Conservation (phyloP, 345 rosid genomes). For the Moringa oleifera region DNA sequence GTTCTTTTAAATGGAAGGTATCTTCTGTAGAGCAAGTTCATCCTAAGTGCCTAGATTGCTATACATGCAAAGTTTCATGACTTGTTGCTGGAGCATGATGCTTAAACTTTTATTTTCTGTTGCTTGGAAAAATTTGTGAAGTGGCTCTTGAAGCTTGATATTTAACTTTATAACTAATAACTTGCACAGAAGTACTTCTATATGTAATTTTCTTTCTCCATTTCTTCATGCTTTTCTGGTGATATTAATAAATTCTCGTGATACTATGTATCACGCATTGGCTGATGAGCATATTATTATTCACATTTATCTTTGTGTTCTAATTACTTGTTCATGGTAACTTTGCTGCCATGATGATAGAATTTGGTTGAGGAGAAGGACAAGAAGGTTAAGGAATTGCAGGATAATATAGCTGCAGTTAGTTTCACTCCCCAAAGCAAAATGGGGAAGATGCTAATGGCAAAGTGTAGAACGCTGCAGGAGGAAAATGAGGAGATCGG, state of each 20-base stretch:
- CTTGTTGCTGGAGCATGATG: background rate
- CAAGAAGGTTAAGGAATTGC: constrained; percentile 91
- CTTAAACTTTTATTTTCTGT: background rate
- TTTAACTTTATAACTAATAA: background rate
- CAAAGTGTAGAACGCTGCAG: constrained; percentile 83
- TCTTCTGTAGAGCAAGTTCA: background rate
- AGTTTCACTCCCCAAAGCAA: constrained; percentile 86
- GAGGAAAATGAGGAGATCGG: constrained; percentile 99
- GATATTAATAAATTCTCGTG: too few species aligned
- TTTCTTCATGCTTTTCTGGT: background rate
- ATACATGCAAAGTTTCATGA: background rate
- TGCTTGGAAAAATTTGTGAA: background rate
- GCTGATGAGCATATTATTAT: background rate
- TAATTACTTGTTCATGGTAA: background rate
- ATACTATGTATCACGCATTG: background rate
- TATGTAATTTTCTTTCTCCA: background rate
- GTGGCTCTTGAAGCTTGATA: background rate
- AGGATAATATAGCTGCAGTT: constrained; percentile 81
- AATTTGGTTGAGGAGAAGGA: constrained; percentile 94
- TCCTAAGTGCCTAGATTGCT: background rate
- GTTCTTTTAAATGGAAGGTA: background rate
- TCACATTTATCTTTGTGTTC: background rate
- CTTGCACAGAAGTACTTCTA: background rate
- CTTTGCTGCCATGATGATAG: constrained; percentile 25
- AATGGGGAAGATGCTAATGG: constrained; percentile 95